phyloP scores from a whole-genome alignment of 2,329 filamentous ascomycete genomes.

The Raffaelea arxii region DNA sequence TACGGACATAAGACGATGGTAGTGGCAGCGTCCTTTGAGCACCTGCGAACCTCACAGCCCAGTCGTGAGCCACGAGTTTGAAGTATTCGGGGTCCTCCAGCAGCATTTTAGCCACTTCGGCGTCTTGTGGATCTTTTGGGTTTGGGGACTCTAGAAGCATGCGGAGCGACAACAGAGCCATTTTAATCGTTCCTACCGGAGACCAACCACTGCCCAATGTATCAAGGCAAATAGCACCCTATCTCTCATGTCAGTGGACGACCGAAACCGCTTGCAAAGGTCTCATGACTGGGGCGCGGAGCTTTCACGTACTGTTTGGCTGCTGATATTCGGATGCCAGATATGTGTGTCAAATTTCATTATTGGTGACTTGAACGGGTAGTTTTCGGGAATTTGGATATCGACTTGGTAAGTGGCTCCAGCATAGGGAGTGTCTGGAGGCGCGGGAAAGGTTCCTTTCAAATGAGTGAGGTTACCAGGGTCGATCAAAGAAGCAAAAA shows the following conservation, averaged over 20 bases:
- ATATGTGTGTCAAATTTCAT: slow-evolving; percentile 92
- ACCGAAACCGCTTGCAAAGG: too few relatives aligned
- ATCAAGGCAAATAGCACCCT: slow-evolving; percentile 96
- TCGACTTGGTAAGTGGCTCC: slow-evolving; percentile 75
- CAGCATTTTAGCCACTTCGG: slow-evolving; percentile 87
- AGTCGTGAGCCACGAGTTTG: slow-evolving; percentile 73
- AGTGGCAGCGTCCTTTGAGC: slow-evolving; percentile 46
- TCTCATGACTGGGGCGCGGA: too few relatives aligned
- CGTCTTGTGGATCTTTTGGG: slow-evolving; percentile 93
- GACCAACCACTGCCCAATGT: slow-evolving; percentile 87
- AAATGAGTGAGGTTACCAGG: slow-evolving; percentile 71
- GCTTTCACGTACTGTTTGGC: slow-evolving; percentile 74
- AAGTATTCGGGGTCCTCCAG: slow-evolving; percentile 71
- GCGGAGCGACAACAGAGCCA: slow-evolving; percentile 83
- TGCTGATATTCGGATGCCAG: slow-evolving; percentile 97
- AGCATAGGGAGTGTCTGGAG: slow-evolving; percentile 88
- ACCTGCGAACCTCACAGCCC: slow-evolving; percentile 75
- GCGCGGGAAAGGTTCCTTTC: slow-evolving; percentile 72
- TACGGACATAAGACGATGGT: slow-evolving; percentile 34
- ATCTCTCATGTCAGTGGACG: too few relatives aligned
- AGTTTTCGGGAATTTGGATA: slow-evolving; percentile 77
- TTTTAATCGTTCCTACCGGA: slow-evolving; percentile 93
- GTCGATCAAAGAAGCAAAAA: slow-evolving; percentile 56
- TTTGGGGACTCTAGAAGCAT: slow-evolving; percentile 89
- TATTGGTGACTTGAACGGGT: slow-evolving; percentile 83